Evolutionary conservation across 768 basidiomycete species (phyloP), one percentile per base, ranked within the genome.

Genomic region (Boletus speciosus): DNA sequence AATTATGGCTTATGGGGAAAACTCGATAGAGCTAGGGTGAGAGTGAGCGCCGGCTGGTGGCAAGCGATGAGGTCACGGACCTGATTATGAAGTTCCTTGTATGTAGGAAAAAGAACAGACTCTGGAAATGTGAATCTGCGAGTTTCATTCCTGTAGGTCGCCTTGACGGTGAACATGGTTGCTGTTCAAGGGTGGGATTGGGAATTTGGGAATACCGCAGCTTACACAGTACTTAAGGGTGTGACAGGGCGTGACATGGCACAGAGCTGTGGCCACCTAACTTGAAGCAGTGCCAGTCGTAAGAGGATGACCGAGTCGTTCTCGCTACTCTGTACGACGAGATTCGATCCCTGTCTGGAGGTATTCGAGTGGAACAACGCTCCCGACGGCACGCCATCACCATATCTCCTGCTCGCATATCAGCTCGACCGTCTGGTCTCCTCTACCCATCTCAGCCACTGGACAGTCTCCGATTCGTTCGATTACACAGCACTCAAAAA

Each of bases 141-240:
- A 52, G 82, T 88, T 67, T 90, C 86, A 51, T 69, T 70, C 51
- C 78, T 74, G 67, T 88, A 90, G 21, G 86, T 86, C n/a, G 83
- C 87, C 71, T 91, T 91, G 65, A 90, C 80, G 52, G 82, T 81
- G 75, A 90, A 89, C 81, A 85, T 84, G 72, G 75, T 70, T 60
- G 59, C 43, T 51, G 67, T 29, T 25, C 57, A 56, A 66, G 64
- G 31, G 32, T 40, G 57, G 49, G 43, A 37, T 27, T 62, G 52
- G 21, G 34, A 9, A 15, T 4, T 23, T 23, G 37, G 46, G 52
- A 47, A 47, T 4, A 36, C 54, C 61, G 61, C 66, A 59, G 64
- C 63, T 49, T 47, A 55, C 47, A 19, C 51, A 1, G 23, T 37
- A 51, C 42, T 61, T 60, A 62, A 53, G 37, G 37, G 41, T 16